Conservation (phyloP, 805 yeast genomes). For the Yueomyces sinensis region DNA sequence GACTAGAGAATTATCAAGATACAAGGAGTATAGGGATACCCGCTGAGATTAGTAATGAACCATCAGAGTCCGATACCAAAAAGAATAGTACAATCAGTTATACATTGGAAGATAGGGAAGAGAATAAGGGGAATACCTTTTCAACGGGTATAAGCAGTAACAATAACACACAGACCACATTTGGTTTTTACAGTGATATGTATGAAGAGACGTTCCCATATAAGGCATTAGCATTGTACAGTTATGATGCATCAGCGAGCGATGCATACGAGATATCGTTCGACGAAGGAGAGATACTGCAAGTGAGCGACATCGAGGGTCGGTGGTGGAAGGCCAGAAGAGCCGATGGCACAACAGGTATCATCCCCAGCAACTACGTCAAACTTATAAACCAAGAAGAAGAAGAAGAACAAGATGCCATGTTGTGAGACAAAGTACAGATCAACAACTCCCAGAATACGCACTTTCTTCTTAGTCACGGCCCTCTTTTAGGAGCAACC, state of each 20-base stretch:
- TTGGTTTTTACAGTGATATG: conserved; percentile 24
- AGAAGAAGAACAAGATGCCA: neutral
- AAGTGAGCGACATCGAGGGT: conserved; percentile 85
- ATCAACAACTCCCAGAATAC: too few species aligned
- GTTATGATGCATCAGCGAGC: conserved; percentile 80
- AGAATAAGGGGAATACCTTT: conserved; percentile 12
- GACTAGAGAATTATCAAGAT: conserved; percentile 41
- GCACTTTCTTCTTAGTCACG: too few species aligned
- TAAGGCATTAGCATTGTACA: conserved; percentile 74
- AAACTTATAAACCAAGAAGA: conserved; percentile 43
- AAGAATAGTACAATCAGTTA: neutral
- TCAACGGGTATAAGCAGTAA: conserved; percentile 15
- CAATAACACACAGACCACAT: conserved; percentile 22
- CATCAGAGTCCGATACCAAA: neutral
- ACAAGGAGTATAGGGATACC: conserved; percentile 1
- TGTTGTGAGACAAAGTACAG: too few species aligned
- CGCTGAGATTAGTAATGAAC: neutral
- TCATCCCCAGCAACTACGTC: conserved; percentile 91
- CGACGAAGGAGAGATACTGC: conserved; percentile 79
- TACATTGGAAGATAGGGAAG: conserved; percentile 1
- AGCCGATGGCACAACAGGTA: conserved; percentile 84
- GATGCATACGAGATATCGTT: conserved; percentile 90
- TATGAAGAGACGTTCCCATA: conserved; percentile 48
- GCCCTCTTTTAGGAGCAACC: too few species aligned
- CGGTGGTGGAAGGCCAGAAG: conserved; percentile 98